Conservation (phyloP, 768 basidiomycete genomes). For the Lactarius quietus region DNA sequence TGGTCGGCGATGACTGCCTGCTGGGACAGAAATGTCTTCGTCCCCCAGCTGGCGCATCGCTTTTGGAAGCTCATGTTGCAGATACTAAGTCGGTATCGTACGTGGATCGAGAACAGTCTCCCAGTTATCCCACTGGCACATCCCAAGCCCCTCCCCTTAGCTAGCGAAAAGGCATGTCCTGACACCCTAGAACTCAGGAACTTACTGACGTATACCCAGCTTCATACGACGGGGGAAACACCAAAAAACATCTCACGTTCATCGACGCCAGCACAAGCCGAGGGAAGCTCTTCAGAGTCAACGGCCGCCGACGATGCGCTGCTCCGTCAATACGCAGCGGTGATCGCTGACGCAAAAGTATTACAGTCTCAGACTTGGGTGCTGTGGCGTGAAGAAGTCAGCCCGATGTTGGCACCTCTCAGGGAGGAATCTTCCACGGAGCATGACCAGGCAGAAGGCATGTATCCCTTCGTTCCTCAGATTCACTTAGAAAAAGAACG, state of each 20-base stretch:
- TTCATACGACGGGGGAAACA: conserved; percentile 3
- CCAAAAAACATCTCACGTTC: conserved; percentile 39
- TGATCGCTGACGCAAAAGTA: conserved; percentile 62
- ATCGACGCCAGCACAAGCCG: conserved; percentile 48
- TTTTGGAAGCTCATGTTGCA: conserved; percentile 94
- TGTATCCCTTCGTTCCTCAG: conserved; percentile 12
- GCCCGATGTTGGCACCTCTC: conserved; percentile 52
- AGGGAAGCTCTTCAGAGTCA: conserved; percentile 48
- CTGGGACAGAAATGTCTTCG: conserved; percentile 85
- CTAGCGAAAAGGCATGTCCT: conserved; percentile 34
- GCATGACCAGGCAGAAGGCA: conserved; percentile 47
- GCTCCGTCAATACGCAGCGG: conserved; percentile 61
- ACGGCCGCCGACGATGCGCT: conserved; percentile 59
- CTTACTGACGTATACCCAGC: not conserved
- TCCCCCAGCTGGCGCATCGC: conserved; percentile 74
- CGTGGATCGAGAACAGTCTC: conserved; percentile 48
- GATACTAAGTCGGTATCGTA: conserved; percentile 41
- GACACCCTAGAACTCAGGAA: conserved; percentile 29
- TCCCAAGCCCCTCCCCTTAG: conserved; percentile 34
- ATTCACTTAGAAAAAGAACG: not conserved
- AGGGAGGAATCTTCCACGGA: conserved; percentile 28
- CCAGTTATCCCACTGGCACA: conserved; percentile 40
- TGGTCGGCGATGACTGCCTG: conserved; percentile 74
- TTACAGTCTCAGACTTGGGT: conserved; percentile 50
- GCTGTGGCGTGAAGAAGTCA: conserved; percentile 70